Conservation (phyloP, 140 eudicot genomes). For the Cichorium intybus region DNA sequence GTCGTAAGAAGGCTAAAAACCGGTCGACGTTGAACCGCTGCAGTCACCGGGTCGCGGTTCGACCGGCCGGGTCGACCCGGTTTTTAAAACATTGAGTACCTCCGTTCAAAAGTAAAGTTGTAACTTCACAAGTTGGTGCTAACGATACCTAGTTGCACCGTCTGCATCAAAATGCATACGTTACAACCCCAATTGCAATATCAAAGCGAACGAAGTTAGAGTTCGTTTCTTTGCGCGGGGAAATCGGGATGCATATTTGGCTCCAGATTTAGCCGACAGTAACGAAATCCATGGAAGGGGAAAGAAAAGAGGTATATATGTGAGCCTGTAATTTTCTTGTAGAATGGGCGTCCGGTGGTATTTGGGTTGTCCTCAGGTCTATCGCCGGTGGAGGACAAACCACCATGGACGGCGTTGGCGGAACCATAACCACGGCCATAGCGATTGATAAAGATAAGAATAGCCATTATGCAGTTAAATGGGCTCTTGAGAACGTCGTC, state of each 20-base stretch:
- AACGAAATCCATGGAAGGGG: conserved; percentile 6
- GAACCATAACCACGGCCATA: conserved; percentile 32
- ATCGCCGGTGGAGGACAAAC: conserved; percentile 20
- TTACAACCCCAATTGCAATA: neutral
- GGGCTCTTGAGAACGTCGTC: conserved; percentile 48
- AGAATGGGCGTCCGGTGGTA: conserved; percentile 7
- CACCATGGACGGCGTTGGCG: conserved; percentile 26
- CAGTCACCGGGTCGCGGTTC: too few species aligned
- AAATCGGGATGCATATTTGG: conserved; percentile 3
- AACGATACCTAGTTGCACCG: neutral
- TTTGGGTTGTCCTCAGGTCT: conserved; percentile 11
- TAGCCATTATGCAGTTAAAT: conserved; percentile 52
- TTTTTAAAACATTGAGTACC: too few species aligned
- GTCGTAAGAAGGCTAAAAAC: too few species aligned
- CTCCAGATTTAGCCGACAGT: conserved; percentile 1
- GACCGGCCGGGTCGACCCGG: too few species aligned
- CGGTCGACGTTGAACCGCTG: too few species aligned
- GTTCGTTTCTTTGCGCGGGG: conserved; percentile 3
- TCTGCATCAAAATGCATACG: neutral
- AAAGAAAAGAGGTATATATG: neutral
- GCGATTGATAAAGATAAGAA: conserved; percentile 59
- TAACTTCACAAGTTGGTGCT: neutral
- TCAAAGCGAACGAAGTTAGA: neutral
- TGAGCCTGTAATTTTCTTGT: neutral
- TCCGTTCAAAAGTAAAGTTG: too few species aligned